Evolutionary conservation across 768 basidiomycete genomes (phyloP).

Genomic region (Galerina sulciceps): DNA sequence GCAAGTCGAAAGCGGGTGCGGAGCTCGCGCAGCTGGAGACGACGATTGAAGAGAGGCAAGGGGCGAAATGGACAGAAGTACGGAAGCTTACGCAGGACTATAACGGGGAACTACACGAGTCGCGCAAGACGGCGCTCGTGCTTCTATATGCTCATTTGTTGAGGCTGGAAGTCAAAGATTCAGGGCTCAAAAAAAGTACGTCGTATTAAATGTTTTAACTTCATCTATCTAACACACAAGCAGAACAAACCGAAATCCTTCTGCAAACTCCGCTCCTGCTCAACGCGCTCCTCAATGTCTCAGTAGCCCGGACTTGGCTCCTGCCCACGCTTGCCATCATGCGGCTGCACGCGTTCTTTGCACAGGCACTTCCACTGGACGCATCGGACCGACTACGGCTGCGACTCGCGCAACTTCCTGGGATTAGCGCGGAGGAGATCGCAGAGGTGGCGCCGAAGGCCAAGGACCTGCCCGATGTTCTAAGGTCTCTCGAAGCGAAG

Average conservation of each 20-base stretch:
- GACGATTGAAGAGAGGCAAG: conserved; percentile 50
- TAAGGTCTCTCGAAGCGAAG: conserved; percentile 53
- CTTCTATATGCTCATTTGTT: conserved; percentile 88
- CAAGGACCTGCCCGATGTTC: conserved; percentile 47
- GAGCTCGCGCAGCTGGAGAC: conserved; percentile 56
- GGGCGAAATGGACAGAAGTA: conserved; percentile 58
- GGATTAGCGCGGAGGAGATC: conserved; percentile 59
- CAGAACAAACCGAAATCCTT: conserved; percentile 76
- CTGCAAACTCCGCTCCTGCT: conserved; percentile 75
- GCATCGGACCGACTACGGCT: conserved; percentile 46
- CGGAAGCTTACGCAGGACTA: conserved; percentile 42
- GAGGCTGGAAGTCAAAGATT: conserved; percentile 58
- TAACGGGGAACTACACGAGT: conserved; percentile 39
- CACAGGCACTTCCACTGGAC: conserved; percentile 76
- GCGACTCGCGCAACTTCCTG: conserved; percentile 78
- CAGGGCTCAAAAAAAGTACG: conserved; percentile 68
- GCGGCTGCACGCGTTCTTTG: conserved; percentile 81
- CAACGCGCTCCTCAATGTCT: conserved; percentile 80
- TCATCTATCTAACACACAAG: background rate
- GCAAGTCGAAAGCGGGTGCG: conserved; percentile 31
- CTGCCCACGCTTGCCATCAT: conserved; percentile 76
- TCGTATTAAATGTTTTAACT: conserved; percentile 4
- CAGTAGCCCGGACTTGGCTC: conserved; percentile 89
- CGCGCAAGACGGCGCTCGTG: conserved; percentile 61
- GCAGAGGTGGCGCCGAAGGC: conserved; percentile 38